Base-by-base conservation (phyloP, 169 alveolate species). In the Cryptosporidium ubiquitum region DNA sequence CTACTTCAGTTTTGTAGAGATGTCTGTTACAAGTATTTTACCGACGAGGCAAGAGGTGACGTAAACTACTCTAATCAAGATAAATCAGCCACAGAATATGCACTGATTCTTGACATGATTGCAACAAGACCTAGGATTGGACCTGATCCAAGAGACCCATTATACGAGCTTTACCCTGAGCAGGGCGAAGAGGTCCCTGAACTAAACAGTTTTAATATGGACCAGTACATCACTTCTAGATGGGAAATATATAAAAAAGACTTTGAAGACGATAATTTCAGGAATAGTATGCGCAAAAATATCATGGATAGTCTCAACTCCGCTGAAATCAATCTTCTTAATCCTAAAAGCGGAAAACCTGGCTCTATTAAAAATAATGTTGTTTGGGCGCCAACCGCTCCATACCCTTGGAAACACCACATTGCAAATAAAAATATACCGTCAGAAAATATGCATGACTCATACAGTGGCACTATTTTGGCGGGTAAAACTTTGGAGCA, bases 31-130 rank as follows among this genome's bases (percentile, higher is more conserved):
- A 79, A 79, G 75, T 79, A 79, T 49, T 79, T 79, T 64, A 79
- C 89, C 12, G 89, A 79, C 40, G 89, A 79, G 44, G 89, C 89
- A 42, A 79, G 55, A 26, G 89, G 89, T 26, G 89, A 79, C 35
- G 68, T 79, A 31, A 73, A 79, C 23, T 79, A 79, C 51, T 40
- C 68, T 20, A 44, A 35, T 29, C 74, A 64, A 26, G 40, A 61
- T n/a, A 79, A 79, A 79, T 42, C 89, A n/a, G 61, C 79, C 9
- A 79, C 68, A 16, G 73, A 58, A 47, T 42, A 79, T 7, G 61
- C 89, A 18, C 9, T 79, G 58, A 79, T 79, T 6, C 18, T 58
- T 58, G 89, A 79, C n/a, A 40, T 64, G 52, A 58, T 79, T 26
- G 89, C 89, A 23, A 61, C 89, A 4, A 79, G 89, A 66, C 58